Conservation (phyloP, 306 rosid species). For the Lathyrus aphaca region DNA sequence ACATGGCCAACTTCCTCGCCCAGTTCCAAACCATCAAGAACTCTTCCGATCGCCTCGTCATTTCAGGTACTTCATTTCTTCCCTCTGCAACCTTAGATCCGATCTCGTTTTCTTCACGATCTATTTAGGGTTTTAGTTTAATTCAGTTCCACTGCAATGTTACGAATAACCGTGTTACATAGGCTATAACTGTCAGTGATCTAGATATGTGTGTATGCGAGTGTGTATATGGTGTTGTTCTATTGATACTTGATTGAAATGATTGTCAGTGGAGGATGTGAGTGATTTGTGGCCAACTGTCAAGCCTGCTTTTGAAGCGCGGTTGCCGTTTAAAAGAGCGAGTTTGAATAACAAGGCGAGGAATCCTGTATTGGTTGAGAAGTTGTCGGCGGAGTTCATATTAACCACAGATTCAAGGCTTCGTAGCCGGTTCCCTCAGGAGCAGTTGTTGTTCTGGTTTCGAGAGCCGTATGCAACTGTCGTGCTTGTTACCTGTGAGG, state of each 20-base stretch:
- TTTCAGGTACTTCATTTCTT: slow-evolving; percentile 65
- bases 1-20: slow-evolving; percentile 92
- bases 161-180: background rate
- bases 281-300: slow-evolving; percentile 96
- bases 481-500: slow-evolving; percentile 96
- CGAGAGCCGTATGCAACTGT: slow-evolving; percentile 94
- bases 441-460: slow-evolving; percentile 89
- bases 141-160: slow-evolving; percentile 19
- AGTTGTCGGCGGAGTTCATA: slow-evolving; percentile 80
- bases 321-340: slow-evolving; percentile 80
- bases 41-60: slow-evolving; percentile 83
- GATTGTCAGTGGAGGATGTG: slow-evolving; percentile 89
- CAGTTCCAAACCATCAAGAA: slow-evolving; percentile 94
- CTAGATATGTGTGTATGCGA: slow-evolving; percentile 20
- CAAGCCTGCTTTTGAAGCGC: slow-evolving; percentile 77
- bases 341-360: slow-evolving; percentile 93
- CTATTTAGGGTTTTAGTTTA: slow-evolving; percentile 27
- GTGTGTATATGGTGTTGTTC: background rate
- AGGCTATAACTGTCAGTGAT: slow-evolving; percentile 31
- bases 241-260: slow-evolving; percentile 24
- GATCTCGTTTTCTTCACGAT: slow-evolving; percentile 28
- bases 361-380: slow-evolving; percentile 67
- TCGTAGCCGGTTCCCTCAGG: slow-evolving; percentile 93
- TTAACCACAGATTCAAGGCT: slow-evolving; percentile 94
- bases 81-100: slow-evolving; percentile 37